These are phyloP conservation scores for Cymodocea nodosa DNA, from an alignment of 116 monocot genomes.

Conservation along the genomic window DNA sequence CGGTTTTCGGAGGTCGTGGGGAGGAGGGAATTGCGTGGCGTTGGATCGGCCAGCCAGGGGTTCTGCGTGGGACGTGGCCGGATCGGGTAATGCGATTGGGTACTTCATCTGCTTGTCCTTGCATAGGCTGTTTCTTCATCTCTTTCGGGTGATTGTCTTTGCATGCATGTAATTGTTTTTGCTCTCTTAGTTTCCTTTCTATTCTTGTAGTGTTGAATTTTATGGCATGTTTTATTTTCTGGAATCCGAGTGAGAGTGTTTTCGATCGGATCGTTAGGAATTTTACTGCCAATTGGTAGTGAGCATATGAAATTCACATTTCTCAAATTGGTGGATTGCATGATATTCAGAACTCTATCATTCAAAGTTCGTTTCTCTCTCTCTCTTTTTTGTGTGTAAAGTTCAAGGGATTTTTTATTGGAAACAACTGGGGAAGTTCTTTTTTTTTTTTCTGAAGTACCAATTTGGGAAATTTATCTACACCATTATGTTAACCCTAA, in stretches of 20 bases:
- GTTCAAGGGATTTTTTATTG: too few relatives aligned
- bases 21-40: neutral
- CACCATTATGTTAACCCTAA: too few relatives aligned
- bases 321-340: too few relatives aligned
- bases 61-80: neutral
- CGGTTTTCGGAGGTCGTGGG: neutral
- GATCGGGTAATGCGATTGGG: constrained; percentile 5
- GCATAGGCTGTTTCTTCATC: too few relatives aligned
- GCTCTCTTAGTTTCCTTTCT: neutral
- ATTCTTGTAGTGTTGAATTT: neutral
- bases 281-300: neutral
- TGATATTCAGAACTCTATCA: too few relatives aligned
- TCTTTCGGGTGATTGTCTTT: too few relatives aligned
- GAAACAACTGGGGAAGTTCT: too few relatives aligned
- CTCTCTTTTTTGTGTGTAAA: too few relatives aligned
- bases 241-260: neutral
- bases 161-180: neutral
- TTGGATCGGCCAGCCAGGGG: neutral
- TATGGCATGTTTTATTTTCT: neutral
- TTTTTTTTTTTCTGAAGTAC: too few relatives aligned
- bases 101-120: neutral
- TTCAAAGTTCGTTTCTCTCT: too few relatives aligned
- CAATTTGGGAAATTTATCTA: too few relatives aligned
- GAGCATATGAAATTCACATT: too few relatives aligned
- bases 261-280: neutral